A percentile compares a stretch with the other conserved stretches of the same genome.
Conservation (phyloP, 306 rosid genomes). For the Calophaca sinica region DNA sequence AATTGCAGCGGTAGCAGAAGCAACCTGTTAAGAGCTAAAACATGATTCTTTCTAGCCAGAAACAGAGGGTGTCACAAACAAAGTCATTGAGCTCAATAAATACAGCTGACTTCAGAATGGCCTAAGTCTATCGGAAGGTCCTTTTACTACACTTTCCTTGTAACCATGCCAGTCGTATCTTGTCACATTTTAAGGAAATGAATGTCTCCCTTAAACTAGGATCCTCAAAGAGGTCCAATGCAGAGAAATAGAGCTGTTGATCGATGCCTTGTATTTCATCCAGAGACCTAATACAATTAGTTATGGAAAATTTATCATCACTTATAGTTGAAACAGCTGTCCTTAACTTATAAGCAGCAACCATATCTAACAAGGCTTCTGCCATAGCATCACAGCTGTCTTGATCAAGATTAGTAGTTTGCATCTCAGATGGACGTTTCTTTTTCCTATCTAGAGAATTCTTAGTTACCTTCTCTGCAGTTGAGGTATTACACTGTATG, state of each 20-base stretch:
- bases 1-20: neutral
- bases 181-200: conserved; percentile 63
- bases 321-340: conserved; percentile 41
- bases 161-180: conserved; percentile 67
- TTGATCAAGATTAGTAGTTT: conserved; percentile 54
- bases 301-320: conserved; percentile 67
- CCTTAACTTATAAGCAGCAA: conserved; percentile 67
- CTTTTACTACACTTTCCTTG: conserved; percentile 63
- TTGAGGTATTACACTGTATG: conserved; percentile 44
- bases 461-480: conserved; percentile 56
- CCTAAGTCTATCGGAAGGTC: conserved; percentile 36
- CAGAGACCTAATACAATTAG: conserved; percentile 72
- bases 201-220: conserved; percentile 75
- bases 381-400: conserved; percentile 65
- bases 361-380: conserved; percentile 70
- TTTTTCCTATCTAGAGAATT: conserved; percentile 59
- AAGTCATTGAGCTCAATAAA: neutral
- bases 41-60: conserved; percentile 28
- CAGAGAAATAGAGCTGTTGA: conserved; percentile 65
- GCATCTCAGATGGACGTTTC: conserved; percentile 64
- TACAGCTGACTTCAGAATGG: conserved; percentile 19
- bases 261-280: conserved; percentile 70
- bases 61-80: conserved; percentile 7
- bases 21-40: neutral
- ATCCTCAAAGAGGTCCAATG: conserved; percentile 75